phyloP scores from a whole-genome alignment of 371 early-diverging fungal genomes.

The Phascolomyces articulosus region DNA sequence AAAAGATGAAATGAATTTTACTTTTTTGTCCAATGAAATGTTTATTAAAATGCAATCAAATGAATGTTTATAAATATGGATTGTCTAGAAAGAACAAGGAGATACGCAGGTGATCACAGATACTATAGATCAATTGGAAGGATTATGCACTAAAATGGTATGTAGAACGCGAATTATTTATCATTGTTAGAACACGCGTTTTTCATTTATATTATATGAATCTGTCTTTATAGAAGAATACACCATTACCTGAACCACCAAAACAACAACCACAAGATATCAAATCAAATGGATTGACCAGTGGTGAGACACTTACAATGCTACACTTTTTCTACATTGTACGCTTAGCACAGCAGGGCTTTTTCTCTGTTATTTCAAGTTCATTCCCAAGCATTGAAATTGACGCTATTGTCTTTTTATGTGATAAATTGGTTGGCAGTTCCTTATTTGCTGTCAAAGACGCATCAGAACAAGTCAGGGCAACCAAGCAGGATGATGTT shows the following conservation, averaged over 20 bases:
- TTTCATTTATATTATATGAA: background rate
- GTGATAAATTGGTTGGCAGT: slow-evolving; percentile 39
- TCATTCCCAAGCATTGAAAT: slow-evolving; percentile 15
- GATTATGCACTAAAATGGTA: slow-evolving; percentile 1
- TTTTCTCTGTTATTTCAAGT: slow-evolving; percentile 26
- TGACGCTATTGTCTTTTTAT: slow-evolving; percentile 24
- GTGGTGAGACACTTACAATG: slow-evolving; percentile 24
- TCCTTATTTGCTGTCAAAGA: slow-evolving; percentile 31
- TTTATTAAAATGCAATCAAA: background rate
- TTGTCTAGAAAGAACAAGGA: background rate
- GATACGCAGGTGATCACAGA: background rate
- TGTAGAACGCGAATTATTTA: no score
- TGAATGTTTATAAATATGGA: slow-evolving; percentile 1
- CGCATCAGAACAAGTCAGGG: slow-evolving; percentile 9
- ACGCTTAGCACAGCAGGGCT: slow-evolving; percentile 39
- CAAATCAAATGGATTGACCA: slow-evolving; percentile 1
- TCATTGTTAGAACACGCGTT: no score
- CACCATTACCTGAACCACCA: background rate
- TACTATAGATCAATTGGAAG: slow-evolving; percentile 8
- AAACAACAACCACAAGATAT: slow-evolving; percentile 1
- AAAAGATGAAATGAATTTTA: background rate
- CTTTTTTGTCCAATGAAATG: no score
- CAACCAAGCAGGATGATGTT: slow-evolving; percentile 17
- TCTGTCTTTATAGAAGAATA: background rate
- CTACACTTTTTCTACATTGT: slow-evolving; percentile 43